A percentile compares a stretch with the other conserved stretches of the same genome.
Evolutionary conservation across 495 filamentous ascomycete species (phyloP).

Genomic region (Hypoxylon cercidicola): DNA sequence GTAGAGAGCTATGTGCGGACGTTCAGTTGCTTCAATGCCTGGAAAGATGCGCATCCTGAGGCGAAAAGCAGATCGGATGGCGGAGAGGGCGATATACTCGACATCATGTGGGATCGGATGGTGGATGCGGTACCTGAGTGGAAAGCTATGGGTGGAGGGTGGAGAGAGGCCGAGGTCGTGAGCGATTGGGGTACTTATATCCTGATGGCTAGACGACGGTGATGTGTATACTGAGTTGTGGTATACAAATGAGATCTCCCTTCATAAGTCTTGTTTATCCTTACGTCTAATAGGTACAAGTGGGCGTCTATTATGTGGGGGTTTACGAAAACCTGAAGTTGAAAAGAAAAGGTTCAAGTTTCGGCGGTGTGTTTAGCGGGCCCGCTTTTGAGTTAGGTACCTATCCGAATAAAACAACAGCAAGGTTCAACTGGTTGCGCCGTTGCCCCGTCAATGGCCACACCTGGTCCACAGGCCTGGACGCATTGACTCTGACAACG

Average conservation of each 20-base stretch:
- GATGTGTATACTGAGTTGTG: constrained; percentile 22
- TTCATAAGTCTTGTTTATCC: too few species aligned
- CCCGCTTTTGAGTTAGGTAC: constrained; percentile 25
- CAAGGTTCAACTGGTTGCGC: constrained; percentile 8
- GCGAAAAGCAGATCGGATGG: constrained; percentile 57
- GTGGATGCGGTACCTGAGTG: constrained; percentile 59
- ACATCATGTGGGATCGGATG: constrained; percentile 66
- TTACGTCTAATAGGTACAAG: too few species aligned
- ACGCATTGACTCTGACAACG: constrained; percentile 23
- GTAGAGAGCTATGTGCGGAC: constrained; percentile 67
- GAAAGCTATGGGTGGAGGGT: constrained; percentile 56
- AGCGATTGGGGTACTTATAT: constrained; percentile 67
- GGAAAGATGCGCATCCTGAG: constrained; percentile 61
- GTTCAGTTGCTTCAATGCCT: constrained; percentile 64
- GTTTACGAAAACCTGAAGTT: too few species aligned
- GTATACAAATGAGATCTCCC: not conserved
- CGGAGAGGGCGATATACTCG: constrained; percentile 63
- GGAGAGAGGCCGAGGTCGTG: constrained; percentile 61
- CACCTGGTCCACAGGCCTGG: constrained; percentile 25
- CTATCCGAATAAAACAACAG: constrained; percentile 22
- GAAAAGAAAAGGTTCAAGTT: constrained; percentile 11
- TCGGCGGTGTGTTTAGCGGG: constrained; percentile 29
- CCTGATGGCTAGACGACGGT: constrained; percentile 62
- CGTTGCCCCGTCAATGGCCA: constrained; percentile 52
- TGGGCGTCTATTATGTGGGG: too few species aligned